phyloP scores from a whole-genome alignment of 139 green algal genomes.

The Volvox africanus region DNA sequence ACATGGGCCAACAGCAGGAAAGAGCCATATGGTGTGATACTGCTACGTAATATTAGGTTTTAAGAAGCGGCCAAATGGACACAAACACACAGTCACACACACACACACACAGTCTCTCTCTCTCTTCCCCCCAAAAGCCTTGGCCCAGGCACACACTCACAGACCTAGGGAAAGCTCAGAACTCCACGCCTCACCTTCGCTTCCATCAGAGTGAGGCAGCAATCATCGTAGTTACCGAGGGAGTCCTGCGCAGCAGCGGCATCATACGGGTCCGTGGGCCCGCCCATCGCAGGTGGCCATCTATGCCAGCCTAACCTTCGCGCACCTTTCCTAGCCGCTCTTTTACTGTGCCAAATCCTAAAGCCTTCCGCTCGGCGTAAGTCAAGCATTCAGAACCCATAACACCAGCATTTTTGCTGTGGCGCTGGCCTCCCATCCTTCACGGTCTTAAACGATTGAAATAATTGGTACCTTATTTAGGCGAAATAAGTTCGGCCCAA shows the following conservation, averaged over 20 bases:
- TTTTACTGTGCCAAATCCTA: slow-evolving; percentile 90
- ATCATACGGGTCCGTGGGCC: slow-evolving; percentile 9
- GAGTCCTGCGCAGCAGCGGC: slow-evolving; percentile 76
- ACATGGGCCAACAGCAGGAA: neutral
- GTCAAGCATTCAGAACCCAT: slow-evolving; percentile 89
- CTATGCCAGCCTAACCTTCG: neutral
- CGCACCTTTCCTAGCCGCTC: slow-evolving; percentile 92
- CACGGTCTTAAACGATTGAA: neutral
- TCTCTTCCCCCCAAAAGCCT: too few relatives aligned
- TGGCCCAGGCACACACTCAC: too few relatives aligned
- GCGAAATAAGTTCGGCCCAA: too few relatives aligned
- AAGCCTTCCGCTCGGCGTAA: slow-evolving; percentile 84
- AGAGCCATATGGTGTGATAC: neutral
- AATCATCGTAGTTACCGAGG: slow-evolving; percentile 91
- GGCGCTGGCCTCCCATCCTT: slow-evolving; percentile 77
- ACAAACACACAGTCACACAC: too few relatives aligned
- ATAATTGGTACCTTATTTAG: too few relatives aligned
- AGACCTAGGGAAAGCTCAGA: too few relatives aligned
- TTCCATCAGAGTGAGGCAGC: slow-evolving; percentile 84
- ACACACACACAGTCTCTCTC: too few relatives aligned
- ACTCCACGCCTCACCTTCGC: slow-evolving; percentile 68
- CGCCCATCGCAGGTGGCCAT: neutral
- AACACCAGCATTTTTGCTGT: slow-evolving; percentile 94
- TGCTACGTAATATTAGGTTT: too few relatives aligned
- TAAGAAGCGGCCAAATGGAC: too few relatives aligned